Base-by-base conservation (phyloP, 352 stramenopile species). In the Synura sp. region DNA sequence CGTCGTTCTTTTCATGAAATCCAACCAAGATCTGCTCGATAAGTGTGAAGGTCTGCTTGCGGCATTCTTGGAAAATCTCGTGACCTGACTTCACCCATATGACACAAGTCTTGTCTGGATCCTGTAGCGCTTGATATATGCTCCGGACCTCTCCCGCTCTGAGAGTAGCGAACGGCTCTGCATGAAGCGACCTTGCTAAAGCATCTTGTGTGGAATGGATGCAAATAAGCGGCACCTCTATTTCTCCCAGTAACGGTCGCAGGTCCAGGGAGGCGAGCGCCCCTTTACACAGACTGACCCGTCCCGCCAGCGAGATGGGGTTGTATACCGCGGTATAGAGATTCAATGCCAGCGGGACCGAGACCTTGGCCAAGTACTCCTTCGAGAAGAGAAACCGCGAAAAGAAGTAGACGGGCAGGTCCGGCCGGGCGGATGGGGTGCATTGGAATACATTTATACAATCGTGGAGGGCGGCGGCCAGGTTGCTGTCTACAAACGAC, bases 311-410 rank as follows among this genome's bases (percentile, higher is more conserved):
- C 31, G 90, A 92, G 76, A 98, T 97, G 41, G 91, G 90, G 81
- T 97, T 97, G 63, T 93, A 88, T 71, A 98, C 91, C 0, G 93
- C 93, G 22, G 93, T 97, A 83, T 97, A 97, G 34, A 98, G 82
- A 84, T 98, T 97, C 29, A 98, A 86, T 0, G 93, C 94, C 60
- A 98, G 82, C n/a, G 93, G 92, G 15, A 92, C 93, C 4, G 92
- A 93, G 12, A 97, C 93, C 34, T 92, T 89, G 14, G 86, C 86
- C 14, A 98, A 82, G 82, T 98, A 98, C 57, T 84, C 81, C 0
- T 86, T 73, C 0, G 89, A 96, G 84, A 98, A 98, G 34, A 97
- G 84, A 81, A 96, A 97, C 0, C 93, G 84, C 7, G 76, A 83
- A 32, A 71, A 95, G 84, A 97, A 98, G 83, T 97, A 98, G 9